phyloP scores from a whole-genome alignment of 2,329 filamentous ascomycete genomes.

The Claviceps sp. region DNA sequence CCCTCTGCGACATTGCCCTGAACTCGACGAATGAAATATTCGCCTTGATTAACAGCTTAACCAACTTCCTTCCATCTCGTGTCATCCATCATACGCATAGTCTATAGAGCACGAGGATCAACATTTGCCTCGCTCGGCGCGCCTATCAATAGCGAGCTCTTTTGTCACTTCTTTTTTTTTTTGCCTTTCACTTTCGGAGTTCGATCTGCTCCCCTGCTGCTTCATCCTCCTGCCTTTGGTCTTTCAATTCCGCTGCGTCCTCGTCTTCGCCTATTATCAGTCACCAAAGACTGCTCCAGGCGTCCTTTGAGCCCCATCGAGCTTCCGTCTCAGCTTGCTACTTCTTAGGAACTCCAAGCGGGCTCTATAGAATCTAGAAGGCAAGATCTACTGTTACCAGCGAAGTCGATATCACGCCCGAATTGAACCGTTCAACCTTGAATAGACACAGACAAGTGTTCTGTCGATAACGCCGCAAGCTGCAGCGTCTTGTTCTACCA shows the following conservation, averaged over 20 bases:
- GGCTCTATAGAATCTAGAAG: neutral
- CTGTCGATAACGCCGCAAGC: constrained; percentile 6
- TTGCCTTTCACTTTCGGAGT: neutral
- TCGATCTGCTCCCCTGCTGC: neutral
- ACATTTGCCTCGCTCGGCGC: neutral
- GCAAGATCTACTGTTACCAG: neutral
- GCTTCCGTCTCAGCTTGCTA: neutral
- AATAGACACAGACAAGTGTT: constrained; percentile 9
- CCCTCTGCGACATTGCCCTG: neutral
- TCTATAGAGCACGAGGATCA: neutral
- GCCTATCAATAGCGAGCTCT: neutral
- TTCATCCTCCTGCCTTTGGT: neutral
- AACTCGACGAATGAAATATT: neutral
- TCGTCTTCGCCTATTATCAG: neutral
- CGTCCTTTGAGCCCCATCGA: neutral
- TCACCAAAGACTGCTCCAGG: neutral
- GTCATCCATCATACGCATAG: neutral
- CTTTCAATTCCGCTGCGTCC: neutral
- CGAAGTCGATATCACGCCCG: neutral
- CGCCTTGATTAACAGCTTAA: neutral
- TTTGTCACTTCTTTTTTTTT: neutral
- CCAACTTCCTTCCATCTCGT: neutral
- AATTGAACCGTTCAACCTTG: neutral
- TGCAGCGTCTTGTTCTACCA: constrained; percentile 1
- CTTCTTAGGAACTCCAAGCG: neutral